These are phyloP conservation scores for Diospyros lotus DNA, from an alignment of 148 eudicot species.

Conservation along the genomic window DNA sequence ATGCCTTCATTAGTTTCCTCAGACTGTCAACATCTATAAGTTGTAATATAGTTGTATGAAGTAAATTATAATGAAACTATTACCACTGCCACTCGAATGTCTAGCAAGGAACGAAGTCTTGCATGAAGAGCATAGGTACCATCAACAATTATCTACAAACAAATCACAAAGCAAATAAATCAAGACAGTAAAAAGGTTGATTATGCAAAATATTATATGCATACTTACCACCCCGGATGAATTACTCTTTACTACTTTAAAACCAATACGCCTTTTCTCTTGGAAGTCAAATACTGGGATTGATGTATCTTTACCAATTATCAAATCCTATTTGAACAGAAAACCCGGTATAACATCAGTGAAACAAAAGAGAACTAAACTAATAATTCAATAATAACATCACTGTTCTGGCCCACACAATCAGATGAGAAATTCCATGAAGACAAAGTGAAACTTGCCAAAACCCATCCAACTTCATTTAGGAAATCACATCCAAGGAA, in stretches of 20 bases:
- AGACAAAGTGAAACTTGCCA: background rate
- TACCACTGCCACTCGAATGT: slow-evolving; percentile 99
- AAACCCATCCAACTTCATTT: background rate
- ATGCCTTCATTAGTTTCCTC: background rate
- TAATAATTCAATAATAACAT: background rate
- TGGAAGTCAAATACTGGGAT: slow-evolving; percentile 85
- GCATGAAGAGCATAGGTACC: slow-evolving; percentile 98
- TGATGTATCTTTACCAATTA: slow-evolving; percentile 71
- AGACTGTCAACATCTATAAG: background rate
- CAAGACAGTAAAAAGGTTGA: background rate
- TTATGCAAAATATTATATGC: slow-evolving; percentile 7
- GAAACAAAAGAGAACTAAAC: background rate
- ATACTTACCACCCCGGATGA: slow-evolving; percentile 82
- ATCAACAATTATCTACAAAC: slow-evolving; percentile 85
- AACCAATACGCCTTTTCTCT: slow-evolving; percentile 68
- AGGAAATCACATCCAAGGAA: background rate
- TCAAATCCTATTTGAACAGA: slow-evolving; percentile 64
- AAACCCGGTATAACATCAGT: slow-evolving; percentile 12
- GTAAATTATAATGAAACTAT: slow-evolving; percentile 8
- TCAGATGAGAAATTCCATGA: background rate
- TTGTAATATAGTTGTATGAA: background rate
- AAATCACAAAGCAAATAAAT: slow-evolving; percentile 11
- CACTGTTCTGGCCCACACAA: background rate
- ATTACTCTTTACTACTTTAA: slow-evolving; percentile 55
- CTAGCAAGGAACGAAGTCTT: slow-evolving; percentile 86